A percentile compares a stretch with the other conserved stretches of the same genome.
Evolutionary conservation across 2,329 filamentous ascomycete genomes (phyloP).

Genomic region (Neopestalotiopsis sp.): DNA sequence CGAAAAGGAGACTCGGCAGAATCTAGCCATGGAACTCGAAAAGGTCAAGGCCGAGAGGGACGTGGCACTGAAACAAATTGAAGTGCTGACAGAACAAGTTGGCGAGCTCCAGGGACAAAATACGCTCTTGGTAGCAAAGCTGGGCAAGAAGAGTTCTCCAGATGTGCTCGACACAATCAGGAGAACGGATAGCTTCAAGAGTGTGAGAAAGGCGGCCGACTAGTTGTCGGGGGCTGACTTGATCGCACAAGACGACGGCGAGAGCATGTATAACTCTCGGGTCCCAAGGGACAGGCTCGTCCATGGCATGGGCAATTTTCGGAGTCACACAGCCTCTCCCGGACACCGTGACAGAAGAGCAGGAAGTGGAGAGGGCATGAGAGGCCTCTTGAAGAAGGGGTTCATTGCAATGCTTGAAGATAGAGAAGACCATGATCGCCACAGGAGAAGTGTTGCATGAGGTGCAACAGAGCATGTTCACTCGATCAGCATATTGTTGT

Average conservation of each 20-base stretch:
- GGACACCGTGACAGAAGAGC: background rate
- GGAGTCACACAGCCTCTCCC: background rate
- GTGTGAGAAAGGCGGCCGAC: background rate
- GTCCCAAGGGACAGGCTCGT: too few species aligned
- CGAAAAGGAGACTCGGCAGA: conserved; percentile 59
- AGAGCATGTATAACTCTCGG: too few species aligned
- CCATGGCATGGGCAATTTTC: background rate
- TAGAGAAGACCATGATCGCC: background rate
- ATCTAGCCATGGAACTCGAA: conserved; percentile 59
- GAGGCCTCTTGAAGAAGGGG: background rate
- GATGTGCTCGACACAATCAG: conserved; percentile 16
- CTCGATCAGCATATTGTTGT: too few species aligned
- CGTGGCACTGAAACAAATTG: conserved; percentile 56
- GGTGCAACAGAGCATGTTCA: background rate
- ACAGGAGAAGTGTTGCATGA: background rate
- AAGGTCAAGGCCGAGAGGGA: conserved; percentile 56
- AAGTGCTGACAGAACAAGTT: conserved; percentile 59
- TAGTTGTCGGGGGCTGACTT: background rate
- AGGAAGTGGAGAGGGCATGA: background rate
- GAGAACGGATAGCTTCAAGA: conserved; percentile 7
- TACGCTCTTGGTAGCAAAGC: conserved; percentile 59
- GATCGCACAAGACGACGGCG: background rate
- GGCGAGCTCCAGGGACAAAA: conserved; percentile 66
- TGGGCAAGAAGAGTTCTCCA: conserved; percentile 50
- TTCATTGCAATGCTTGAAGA: background rate